Evolutionary conservation across 1,284 basidiomycete species (phyloP), one percentile per base, ranked within the genome.

Genomic region (Ganoderma multipileum): DNA sequence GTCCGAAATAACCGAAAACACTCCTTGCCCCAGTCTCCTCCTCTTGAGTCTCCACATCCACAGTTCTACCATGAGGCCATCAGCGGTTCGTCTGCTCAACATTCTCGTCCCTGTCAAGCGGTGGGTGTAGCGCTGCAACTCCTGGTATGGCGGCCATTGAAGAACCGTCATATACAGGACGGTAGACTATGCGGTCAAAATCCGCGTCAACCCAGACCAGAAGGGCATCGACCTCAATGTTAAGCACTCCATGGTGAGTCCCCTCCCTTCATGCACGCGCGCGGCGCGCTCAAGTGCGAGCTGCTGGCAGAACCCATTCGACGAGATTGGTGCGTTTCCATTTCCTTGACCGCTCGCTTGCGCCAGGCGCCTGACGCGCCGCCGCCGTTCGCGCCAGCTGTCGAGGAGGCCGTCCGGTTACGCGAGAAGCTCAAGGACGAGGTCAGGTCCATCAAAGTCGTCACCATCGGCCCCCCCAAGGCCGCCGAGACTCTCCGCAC

Each of bases 401-500:
- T 99, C 61, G 97, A 99, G 83, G 98, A 99, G 82, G 97, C 98
- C 64, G 92, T 99, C 66, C 92, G 96, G 67, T 84, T 99, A 60
- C 93, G 96, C 54, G 96, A 98, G 81, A 89, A 89, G 73, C 86
- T 92, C 77, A 90, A 91, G 75, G 90, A 91, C 72, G 83, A 84
- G 20, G 89, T 97, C 74, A 91, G 92, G 75, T 91, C 90, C 65
- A 98, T 98, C 78, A 95, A 94, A 61, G 96, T 94, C 63, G 87
- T 99, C 57, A 95, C 96, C 16, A 95, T 98, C 71, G 98, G 98
- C 5, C 95, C 96, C 1, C 81, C 96, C 12, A 99, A 99, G 80
- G 86, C 95, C 1, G 79, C 89, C 55, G 98, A 99, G 79, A 96
- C 94, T 3, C 89, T 99, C 50, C 94, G 97, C 68, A 98, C 97